Evolutionary conservation across 768 basidiomycete genomes (phyloP), one percentile per base, ranked within the genome.

Genomic region (Xerocomus potaroensis): DNA sequence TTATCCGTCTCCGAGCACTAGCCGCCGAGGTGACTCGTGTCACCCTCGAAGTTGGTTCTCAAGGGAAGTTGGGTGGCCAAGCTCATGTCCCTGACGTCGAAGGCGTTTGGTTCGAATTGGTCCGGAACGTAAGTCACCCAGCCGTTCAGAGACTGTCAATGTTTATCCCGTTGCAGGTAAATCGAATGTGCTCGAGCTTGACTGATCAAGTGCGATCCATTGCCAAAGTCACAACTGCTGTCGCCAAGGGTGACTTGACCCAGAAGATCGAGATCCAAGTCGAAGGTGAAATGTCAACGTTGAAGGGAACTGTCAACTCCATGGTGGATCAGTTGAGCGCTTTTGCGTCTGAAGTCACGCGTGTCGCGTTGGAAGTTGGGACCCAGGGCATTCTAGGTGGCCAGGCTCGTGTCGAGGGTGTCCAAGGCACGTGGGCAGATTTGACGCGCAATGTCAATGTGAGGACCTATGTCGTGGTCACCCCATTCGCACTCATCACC

Each of bases 251-350:
- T 27, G 91, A 97, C 62, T 72, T 92, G 72, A 89, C 86, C 1
- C 88, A 91, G 69, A 93, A 91, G 74, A 91, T 97, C 60, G 87
- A 91, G 58, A 92, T 97, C 51, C 81, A 85, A 50, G 87, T 88
- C 51, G 85, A 89, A 58, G 83, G 83, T 40, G 92, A 95, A 60
- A 94, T 95, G 83, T 77, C 77, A 14, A 86, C 86, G 14, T 74
- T 91, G 67, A 89, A 88, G 62, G 72, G 78, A 18, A 91, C 88
- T 10, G 87, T 91, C 53, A 94, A 94, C 59, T 85, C 84, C n/a
- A 96, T 96, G 92, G 90, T 94, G 63, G 90, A 91, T 63, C 87
- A 87, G 46, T 66, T 94, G 53, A 83, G 86, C 55, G 87, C 86
- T 5, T 94, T 94, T 61, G 88, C 91, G 12, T 81, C 79, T 3